Evolutionary conservation across 495 filamentous ascomycete species (phyloP).

Genomic region (Aspergillus steynii): DNA sequence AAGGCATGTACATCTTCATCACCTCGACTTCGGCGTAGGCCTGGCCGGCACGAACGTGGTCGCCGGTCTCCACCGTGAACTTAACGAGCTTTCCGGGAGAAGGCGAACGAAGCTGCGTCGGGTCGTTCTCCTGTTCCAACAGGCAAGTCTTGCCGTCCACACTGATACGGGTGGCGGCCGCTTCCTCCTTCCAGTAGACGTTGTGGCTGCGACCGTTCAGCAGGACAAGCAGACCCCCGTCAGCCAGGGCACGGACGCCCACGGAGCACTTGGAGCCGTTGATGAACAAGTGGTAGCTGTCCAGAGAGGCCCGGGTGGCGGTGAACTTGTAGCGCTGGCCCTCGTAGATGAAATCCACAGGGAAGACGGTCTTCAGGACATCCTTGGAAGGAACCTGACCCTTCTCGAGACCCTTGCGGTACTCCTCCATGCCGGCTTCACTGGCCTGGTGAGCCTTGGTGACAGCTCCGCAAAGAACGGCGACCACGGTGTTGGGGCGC

Average conservation of each 20-base stretch:
- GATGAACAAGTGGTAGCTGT: constrained; percentile 98
- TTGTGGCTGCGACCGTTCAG: constrained; percentile 92
- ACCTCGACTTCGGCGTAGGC: constrained; percentile 97
- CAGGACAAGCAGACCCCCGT: constrained; percentile 92
- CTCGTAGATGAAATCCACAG: constrained; percentile 98
- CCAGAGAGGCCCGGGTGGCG: constrained; percentile 84
- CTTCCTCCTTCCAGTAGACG: constrained; percentile 99
- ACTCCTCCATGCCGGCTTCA: constrained; percentile 83
- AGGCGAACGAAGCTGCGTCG: constrained; percentile 92
- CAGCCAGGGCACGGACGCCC: constrained; percentile 87
- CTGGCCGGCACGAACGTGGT: constrained; percentile 91
- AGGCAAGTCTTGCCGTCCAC: constrained; percentile 98
- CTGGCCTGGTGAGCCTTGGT: constrained; percentile 93
- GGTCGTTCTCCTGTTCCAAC: constrained; percentile 98
- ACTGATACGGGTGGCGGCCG: constrained; percentile 89
- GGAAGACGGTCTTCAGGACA: constrained; percentile 96
- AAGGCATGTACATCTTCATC: constrained; percentile 99
- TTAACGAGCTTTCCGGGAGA: constrained; percentile 98
- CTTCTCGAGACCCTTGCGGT: constrained; percentile 87
- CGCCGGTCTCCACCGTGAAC: constrained; percentile 95
- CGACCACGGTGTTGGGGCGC: constrained; percentile 87
- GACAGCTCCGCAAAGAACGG: constrained; percentile 90
- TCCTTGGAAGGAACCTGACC: constrained; percentile 96
- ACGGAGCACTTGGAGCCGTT: constrained; percentile 97
- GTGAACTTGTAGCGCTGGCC: constrained; percentile 97